phyloP scores from a whole-genome alignment of 176 grass and related monocot species.

The Miscanthus lutarioriparius region DNA sequence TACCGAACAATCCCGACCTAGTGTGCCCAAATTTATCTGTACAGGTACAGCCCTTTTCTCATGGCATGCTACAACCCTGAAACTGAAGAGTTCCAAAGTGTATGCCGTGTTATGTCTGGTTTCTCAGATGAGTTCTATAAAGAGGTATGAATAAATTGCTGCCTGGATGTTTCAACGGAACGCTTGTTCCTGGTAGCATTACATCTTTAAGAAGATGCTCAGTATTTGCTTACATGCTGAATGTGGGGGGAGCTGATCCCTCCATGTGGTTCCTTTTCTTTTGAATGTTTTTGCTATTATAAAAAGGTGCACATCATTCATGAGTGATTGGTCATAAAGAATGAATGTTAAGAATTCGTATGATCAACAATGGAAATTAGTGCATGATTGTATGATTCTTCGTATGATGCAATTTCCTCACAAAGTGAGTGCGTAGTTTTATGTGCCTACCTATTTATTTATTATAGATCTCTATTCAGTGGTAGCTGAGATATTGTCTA shows the following conservation, averaged over 20 bases:
- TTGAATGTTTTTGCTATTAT: background rate
- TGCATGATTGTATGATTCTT: conserved; percentile 8
- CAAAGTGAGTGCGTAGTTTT: background rate
- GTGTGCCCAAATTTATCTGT: conserved; percentile 20
- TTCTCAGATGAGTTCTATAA: conserved; percentile 94
- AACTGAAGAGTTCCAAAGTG: conserved; percentile 89
- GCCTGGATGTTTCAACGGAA: background rate
- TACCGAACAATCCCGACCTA: background rate
- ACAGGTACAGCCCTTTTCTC: conserved; percentile 96
- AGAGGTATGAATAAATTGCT: conserved; percentile 60
- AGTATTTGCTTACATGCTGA: background rate
- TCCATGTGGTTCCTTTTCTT: background rate
- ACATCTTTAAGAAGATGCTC: background rate
- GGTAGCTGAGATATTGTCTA: background rate
- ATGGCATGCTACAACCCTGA: conserved; percentile 98
- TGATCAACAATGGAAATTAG: background rate
- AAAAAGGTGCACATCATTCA: background rate
- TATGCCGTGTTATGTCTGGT: conserved; percentile 95
- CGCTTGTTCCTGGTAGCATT: conserved; percentile 13
- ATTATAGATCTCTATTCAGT: background rate
- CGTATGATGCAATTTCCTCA: conserved; percentile 12
- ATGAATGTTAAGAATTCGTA: background rate
- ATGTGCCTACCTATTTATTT: background rate
- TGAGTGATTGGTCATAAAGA: background rate
- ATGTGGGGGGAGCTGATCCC: background rate